A percentile compares a stretch with the other conserved stretches of the same genome.
Conservation (phyloP, 106 monocot genomes). For the Cymbidium sinense region DNA sequence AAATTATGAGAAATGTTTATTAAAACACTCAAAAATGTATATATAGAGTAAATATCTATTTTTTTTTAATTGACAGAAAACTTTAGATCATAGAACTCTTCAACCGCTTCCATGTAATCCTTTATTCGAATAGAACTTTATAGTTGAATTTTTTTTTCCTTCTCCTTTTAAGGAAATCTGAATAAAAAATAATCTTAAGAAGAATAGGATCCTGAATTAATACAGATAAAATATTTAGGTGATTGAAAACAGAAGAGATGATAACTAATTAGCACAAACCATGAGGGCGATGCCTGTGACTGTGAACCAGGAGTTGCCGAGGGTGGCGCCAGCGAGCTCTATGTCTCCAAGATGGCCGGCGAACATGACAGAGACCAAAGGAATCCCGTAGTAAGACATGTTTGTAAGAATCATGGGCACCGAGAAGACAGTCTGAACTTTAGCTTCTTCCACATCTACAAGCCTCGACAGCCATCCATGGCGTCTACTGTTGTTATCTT, state of each 20-base stretch:
- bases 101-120: no score
- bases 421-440: slow-evolving; percentile 42
- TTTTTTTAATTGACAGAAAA: no score
- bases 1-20: no score
- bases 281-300: slow-evolving; percentile 65
- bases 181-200: not conserved
- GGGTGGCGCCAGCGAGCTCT: slow-evolving; percentile 80
- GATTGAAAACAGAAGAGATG: not conserved
- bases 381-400: slow-evolving; percentile 57
- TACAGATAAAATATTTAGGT: no score
- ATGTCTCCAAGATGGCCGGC: slow-evolving; percentile 77
- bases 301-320: slow-evolving; percentile 72
- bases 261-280: slow-evolving; percentile 16
- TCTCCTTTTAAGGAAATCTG: not conserved
- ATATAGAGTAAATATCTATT: no score
- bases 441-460: slow-evolving; percentile 47
- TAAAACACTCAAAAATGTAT: no score
- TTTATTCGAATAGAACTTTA: not conserved
- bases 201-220: no score
- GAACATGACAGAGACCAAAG: slow-evolving; percentile 77
- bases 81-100: no score
- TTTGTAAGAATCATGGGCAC: slow-evolving; percentile 67
- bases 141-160: not conserved
- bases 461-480: slow-evolving; percentile 19
- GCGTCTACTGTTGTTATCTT: not conserved